Conservation (phyloP, 2,329 filamentous ascomycete species). For the Dissoconium aciculare region DNA sequence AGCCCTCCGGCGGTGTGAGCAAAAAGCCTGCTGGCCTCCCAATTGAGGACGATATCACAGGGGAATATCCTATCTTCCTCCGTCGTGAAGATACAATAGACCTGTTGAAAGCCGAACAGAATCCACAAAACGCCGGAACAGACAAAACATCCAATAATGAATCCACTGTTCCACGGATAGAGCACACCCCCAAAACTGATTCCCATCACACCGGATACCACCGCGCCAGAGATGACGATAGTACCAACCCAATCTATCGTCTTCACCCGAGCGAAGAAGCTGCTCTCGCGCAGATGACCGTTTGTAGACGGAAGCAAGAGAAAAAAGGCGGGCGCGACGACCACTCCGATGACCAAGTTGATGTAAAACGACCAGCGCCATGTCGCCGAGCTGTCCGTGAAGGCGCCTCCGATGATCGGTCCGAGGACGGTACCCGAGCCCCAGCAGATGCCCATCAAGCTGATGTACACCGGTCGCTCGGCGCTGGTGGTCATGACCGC, state of each 20-base stretch:
- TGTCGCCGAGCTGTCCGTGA: constrained; percentile 13
- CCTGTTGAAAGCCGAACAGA: constrained; percentile 35
- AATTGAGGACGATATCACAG: constrained; percentile 32
- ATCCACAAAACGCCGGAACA: constrained; percentile 32
- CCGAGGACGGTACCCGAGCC: constrained; percentile 18
- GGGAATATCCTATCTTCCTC: constrained; percentile 35
- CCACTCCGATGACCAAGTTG: constrained; percentile 16
- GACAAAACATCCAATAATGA: constrained; percentile 35
- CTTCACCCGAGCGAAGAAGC: constrained; percentile 8
- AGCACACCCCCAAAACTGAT: constrained; percentile 37
- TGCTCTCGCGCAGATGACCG: too few species aligned
- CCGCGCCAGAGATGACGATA: constrained; percentile 30
- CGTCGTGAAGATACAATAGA: too few species aligned
- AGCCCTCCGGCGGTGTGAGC: constrained; percentile 27
- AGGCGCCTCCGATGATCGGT: constrained; percentile 22
- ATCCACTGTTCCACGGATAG: constrained; percentile 34
- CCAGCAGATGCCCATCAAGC: constrained; percentile 14
- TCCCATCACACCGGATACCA: constrained; percentile 32
- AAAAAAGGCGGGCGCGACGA: constrained; percentile 30
- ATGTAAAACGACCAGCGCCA: constrained; percentile 36
- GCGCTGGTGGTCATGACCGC: background rate
- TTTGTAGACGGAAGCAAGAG: constrained; percentile 26
- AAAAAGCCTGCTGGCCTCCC: constrained; percentile 30
- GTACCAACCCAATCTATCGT: constrained; percentile 35
- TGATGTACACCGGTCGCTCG: background rate